Percentiles rank a stretch among this genome's conserved stretches.
Evolutionary conservation across 495 filamentous ascomycete genomes (phyloP).

Genomic region (Copromyces sp.): DNA sequence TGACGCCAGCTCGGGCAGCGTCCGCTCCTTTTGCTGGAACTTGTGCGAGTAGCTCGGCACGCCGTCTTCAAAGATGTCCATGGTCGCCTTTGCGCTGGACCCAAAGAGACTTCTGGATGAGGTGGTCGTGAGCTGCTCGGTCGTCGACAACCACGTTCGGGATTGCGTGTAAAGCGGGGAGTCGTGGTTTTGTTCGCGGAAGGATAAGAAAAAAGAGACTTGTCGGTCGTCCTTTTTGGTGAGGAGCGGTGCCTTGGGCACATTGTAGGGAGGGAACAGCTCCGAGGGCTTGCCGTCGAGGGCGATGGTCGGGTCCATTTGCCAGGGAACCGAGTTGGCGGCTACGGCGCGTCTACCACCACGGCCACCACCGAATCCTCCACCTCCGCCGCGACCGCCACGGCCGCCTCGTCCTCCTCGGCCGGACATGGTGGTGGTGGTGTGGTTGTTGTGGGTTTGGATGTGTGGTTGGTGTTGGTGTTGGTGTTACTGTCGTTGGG

Average conservation of each 20-base stretch:
- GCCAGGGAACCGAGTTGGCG: conserved; percentile 23
- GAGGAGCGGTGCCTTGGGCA: conserved; percentile 30
- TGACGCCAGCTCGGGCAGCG: conserved; percentile 36
- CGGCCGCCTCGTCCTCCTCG: conserved; percentile 25
- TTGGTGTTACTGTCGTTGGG: neutral
- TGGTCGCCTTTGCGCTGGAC: conserved; percentile 25
- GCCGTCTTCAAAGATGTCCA: conserved; percentile 38
- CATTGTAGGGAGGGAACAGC: conserved; percentile 33
- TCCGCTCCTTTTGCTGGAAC: conserved; percentile 33
- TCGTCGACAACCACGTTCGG: conserved; percentile 6
- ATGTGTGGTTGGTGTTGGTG: neutral
- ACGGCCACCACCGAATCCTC: conserved; percentile 24
- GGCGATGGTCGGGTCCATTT: conserved; percentile 17
- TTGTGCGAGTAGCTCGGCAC: conserved; percentile 41
- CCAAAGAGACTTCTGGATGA: neutral
- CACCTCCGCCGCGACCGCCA: conserved; percentile 25
- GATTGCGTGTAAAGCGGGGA: conserved; percentile 40
- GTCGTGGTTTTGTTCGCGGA: conserved; percentile 38
- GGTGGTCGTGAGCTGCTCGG: neutral
- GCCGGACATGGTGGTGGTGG: conserved; percentile 18
- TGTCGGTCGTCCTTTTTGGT: conserved; percentile 30
- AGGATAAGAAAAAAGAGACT: conserved; percentile 35
- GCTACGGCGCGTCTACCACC: conserved; percentile 17
- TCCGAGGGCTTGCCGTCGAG: conserved; percentile 34
- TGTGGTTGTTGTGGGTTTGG: neutral